Conservation (phyloP, 495 filamentous ascomycete genomes). For the Penicillium malachiteum region DNA sequence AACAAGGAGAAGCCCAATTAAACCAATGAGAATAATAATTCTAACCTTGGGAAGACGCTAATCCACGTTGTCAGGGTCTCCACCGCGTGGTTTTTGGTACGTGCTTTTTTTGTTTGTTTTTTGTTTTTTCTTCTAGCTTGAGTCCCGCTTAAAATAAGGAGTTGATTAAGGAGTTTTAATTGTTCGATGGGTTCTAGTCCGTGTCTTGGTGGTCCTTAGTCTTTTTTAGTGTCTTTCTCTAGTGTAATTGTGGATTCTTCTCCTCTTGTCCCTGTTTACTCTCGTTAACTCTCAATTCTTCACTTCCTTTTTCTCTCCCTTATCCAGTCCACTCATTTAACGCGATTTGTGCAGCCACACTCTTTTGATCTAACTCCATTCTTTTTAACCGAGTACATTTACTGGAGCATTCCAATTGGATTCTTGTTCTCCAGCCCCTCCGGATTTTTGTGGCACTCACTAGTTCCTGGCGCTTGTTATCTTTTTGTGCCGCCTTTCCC, state of each 20-base stretch:
- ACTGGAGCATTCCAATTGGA: neutral
- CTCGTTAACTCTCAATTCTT: neutral
- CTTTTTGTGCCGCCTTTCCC: neutral
- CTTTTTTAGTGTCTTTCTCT: neutral
- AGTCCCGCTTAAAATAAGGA: too few species aligned
- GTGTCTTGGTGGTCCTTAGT: neutral
- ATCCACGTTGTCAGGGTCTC: neutral
- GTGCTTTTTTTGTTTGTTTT: too few species aligned
- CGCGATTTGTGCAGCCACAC: neutral
- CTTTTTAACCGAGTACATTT: too few species aligned
- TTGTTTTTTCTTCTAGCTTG: too few species aligned
- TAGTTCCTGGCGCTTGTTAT: neutral
- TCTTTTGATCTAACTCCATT: neutral
- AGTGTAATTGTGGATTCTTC: neutral
- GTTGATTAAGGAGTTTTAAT: too few species aligned
- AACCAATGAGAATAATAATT: too few species aligned
- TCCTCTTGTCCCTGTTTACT: neutral
- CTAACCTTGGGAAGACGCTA: too few species aligned
- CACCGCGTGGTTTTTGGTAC: neutral
- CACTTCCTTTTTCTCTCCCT: neutral
- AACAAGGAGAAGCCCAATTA: too few species aligned
- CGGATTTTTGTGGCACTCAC: constrained; percentile 2
- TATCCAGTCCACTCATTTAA: neutral
- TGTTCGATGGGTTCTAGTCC: neutral
- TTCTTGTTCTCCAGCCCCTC: neutral